A percentile compares a stretch with the other conserved stretches of the same genome.
These are phyloP conservation scores for Coniochaeta prunicola DNA, from an alignment of 2,329 filamentous ascomycete genomes.

Conservation along the genomic window DNA sequence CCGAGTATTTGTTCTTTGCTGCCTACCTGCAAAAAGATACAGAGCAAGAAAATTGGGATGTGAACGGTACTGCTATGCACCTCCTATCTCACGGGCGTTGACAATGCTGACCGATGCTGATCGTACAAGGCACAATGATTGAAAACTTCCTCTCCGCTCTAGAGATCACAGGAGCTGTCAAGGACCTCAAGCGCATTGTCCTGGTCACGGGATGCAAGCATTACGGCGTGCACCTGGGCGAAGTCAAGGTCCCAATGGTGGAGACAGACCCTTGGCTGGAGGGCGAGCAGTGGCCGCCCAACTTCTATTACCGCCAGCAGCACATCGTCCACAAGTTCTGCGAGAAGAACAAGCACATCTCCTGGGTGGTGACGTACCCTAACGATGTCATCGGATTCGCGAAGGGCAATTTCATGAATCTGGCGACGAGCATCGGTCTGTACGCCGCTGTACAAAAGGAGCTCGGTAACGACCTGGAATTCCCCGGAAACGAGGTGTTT, in stretches of 20 bases:
- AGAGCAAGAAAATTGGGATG: slow-evolving; percentile 16
- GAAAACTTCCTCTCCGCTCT: slow-evolving; percentile 39
- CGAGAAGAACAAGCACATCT: slow-evolving; percentile 6
- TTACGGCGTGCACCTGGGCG: slow-evolving; percentile 44
- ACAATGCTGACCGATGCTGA: neutral
- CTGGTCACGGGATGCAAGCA: slow-evolving; percentile 43
- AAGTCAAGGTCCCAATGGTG: slow-evolving; percentile 36
- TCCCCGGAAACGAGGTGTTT: slow-evolving; percentile 24
- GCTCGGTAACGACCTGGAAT: slow-evolving; percentile 21
- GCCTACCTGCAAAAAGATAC: slow-evolving; percentile 15
- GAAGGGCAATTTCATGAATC: slow-evolving; percentile 30
- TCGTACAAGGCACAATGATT: slow-evolving; percentile 30
- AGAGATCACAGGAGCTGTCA: slow-evolving; percentile 29
- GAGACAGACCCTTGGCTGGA: slow-evolving; percentile 38
- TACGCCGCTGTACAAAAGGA: slow-evolving; percentile 28
- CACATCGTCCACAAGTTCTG: slow-evolving; percentile 27
- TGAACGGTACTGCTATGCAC: slow-evolving; percentile 14
- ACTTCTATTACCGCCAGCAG: slow-evolving; percentile 46
- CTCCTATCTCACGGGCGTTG: neutral
- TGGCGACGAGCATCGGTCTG: slow-evolving; percentile 29
- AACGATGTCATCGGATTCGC: slow-evolving; percentile 26
- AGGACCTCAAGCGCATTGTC: slow-evolving; percentile 37
- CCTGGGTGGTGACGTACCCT: slow-evolving; percentile 24
- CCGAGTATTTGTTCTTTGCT: slow-evolving; percentile 18
- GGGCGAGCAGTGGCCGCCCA: slow-evolving; percentile 27